Evolutionary conservation across 2,329 filamentous ascomycete genomes (phyloP), one percentile per base, ranked within the genome.

Genomic region (Sporothrix dimorphospora): DNA sequence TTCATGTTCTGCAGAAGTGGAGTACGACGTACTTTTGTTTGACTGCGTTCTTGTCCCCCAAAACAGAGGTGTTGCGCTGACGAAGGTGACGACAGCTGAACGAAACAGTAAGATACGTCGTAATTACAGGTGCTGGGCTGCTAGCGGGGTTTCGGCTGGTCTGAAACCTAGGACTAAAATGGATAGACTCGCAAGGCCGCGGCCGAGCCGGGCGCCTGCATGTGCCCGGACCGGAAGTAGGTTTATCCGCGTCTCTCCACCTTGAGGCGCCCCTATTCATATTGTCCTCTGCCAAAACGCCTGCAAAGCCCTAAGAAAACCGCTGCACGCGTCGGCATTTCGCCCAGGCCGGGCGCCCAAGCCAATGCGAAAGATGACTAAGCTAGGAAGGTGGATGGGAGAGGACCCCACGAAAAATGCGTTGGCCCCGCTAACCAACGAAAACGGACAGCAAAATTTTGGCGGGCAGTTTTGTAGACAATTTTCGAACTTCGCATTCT

Each of bases 391-490:
- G 3, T 24, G 9, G 45, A 42, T 21, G 21, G 40, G 16, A 61
- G 55, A 67, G 45, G 19, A 53, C 71, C 68, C 71, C 71, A 72
- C 71, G 71, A 70, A 70, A 67, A 67, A 61, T 72, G 57, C 66
- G 45, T 55, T 65, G 24, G 61, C 72, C 68, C 72, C 72, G 69
- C 72, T 65, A 53, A 21, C n/a, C 42, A 47, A 53, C 59, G 71
- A 72, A 72, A 70, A 70, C 71, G 67, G 71, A 55, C 72, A 71
- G 45, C 72, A 73, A 73, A 73, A 67, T 70, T 71, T 71, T 71
- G 69, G 69, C 59, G 47, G 45, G 55, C 69, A 53, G 42, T 14
- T 49, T 21, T 59, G 42, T 40, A 40, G 65, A 49, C 55, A 72
- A 69, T 69, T 72, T 69, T 68, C 42, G 27, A 61, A 59, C 67